These are phyloP conservation scores for Candida sonorensis DNA, from an alignment of 805 yeast species.

Conservation along the genomic window DNA sequence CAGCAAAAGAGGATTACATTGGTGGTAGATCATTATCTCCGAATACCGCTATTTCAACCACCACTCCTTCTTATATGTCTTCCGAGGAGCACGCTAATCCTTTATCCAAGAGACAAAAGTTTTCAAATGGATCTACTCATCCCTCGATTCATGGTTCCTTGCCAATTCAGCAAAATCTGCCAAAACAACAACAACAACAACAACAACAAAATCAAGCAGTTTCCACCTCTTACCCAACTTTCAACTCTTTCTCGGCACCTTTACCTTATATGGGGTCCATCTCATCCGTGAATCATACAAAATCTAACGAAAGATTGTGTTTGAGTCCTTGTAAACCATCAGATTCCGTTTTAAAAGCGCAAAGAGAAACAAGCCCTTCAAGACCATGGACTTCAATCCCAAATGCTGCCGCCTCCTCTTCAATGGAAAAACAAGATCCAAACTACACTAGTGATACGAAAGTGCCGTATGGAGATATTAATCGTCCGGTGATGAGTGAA, in stretches of 20 bases:
- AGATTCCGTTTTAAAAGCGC: background rate
- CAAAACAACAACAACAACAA: no score
- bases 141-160: no score
- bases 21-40: background rate
- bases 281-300: conserved; percentile 9
- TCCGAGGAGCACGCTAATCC: no score
- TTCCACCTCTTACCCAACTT: conserved; percentile 4
- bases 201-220: no score
- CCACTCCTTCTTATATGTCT: no score
- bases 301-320: conserved; percentile 22
- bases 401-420: background rate
- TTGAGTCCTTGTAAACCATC: conserved; percentile 5
- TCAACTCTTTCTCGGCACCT: conserved; percentile 8
- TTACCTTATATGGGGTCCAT: conserved; percentile 11
- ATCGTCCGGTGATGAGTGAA: conserved; percentile 23
- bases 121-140: no score
- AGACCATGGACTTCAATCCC: background rate
- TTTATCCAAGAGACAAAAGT: no score
- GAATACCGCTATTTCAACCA: background rate
- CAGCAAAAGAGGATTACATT: background rate
- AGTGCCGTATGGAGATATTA: no score
- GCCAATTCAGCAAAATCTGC: no score
- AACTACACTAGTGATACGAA: no score
- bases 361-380: background rate
- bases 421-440: background rate